Percentiles rank a stretch among this genome's conserved stretches.
phyloP scores from a whole-genome alignment of 306 rosid species.

The Rosa rugosa region DNA sequence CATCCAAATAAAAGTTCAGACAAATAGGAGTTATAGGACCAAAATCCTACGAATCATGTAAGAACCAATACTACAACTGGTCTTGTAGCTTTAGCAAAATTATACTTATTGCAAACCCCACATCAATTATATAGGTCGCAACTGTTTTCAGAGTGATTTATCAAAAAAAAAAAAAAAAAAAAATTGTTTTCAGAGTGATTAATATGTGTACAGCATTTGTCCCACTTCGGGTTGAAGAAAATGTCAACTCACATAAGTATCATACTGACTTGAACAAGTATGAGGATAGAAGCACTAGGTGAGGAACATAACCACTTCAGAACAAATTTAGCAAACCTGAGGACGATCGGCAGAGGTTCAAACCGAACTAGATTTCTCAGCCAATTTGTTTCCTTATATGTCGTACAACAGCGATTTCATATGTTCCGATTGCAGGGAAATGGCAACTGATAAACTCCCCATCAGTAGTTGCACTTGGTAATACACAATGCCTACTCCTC shows the following conservation, averaged over 20 bases:
- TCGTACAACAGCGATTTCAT: constrained; percentile 24
- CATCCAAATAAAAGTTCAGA: background rate
- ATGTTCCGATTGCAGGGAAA: constrained; percentile 27
- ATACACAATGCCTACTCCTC: constrained; percentile 69
- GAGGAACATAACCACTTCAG: constrained; percentile 26
- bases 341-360: background rate
- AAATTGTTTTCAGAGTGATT: background rate
- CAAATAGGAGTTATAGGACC: background rate
- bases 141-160: background rate
- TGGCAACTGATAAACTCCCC: constrained; percentile 30
- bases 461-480: constrained; percentile 63
- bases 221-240: constrained; percentile 11
- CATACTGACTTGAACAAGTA: constrained; percentile 19
- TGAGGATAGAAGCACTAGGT: constrained; percentile 7
- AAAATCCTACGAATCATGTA: background rate
- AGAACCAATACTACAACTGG: background rate
- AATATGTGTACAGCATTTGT: constrained; percentile 30
- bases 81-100: background rate
- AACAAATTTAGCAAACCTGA: constrained; percentile 26
- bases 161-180: background rate
- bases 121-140: constrained; percentile 12
- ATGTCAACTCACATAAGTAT: constrained; percentile 16
- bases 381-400: constrained; percentile 20
- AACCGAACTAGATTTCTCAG: background rate
- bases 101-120: constrained; percentile 9